Evolutionary conservation across 2,329 filamentous ascomycete genomes (phyloP), one percentile per base, ranked within the genome.

Genomic region (Monilinia polystroma): DNA sequence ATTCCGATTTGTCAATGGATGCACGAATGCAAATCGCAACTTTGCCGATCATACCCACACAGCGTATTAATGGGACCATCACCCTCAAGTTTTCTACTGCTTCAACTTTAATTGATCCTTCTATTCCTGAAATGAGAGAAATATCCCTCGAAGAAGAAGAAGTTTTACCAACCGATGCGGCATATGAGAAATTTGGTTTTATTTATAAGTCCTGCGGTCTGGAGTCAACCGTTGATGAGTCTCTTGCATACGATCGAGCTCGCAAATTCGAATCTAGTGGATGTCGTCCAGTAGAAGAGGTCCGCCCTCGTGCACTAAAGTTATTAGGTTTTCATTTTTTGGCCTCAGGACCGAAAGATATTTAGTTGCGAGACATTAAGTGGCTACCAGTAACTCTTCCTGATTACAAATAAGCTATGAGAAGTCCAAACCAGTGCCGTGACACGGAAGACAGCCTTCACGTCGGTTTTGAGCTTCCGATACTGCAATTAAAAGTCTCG

Each of bases 81-180:
- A 69, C 68, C 10, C 67, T 62, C 7, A 69, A 56, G 14, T 74
- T 74, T 66, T 58, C 67, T 3, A 6, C 38, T 2, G 68, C 72
- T 23, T n/a, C 49, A 53, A 51, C 67, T n/a, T 67, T 75, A 16
- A 63, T 75, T 49, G 70, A 75, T 53, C 71, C 71, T 10, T 64
- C 53, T 11, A 26, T 62, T 0, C 6, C 55, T 1, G 56, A 65
- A 6, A 56, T 76, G 4, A 65, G 29, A 16, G 35, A 47, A 1
- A 62, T 74, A 18, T 76, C 68, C 66, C 76, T 76, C 32, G 60
- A 59, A 10, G 70, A 75, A 6, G 75, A 77, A 64, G 67, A 70
- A 64, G 64, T 73, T 29, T 32, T 70, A 38, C 75, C 75, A 47
- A 45, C 64, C 5, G 49, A 35, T 20, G 45, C 52, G 0, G 73